phyloP scores from a whole-genome alignment of 345 rosid genomes.

The Arabidopsis arenosa region DNA sequence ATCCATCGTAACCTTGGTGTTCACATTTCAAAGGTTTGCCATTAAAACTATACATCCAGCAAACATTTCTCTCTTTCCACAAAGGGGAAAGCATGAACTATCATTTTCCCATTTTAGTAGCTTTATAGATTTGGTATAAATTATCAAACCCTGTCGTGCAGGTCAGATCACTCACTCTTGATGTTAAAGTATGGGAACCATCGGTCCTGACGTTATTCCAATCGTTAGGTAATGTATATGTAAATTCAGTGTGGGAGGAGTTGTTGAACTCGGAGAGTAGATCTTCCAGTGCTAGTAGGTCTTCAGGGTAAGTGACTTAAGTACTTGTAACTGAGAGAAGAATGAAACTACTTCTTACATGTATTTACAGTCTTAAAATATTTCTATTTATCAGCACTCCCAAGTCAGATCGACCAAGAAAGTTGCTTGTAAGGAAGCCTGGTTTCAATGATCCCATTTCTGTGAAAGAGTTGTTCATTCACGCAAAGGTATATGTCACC shows the following conservation, averaged over 20 bases:
- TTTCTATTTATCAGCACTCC: slow-evolving; percentile 49
- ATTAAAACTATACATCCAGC: slow-evolving; percentile 16
- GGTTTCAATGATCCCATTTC: slow-evolving; percentile 59
- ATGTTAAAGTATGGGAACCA: slow-evolving; percentile 85
- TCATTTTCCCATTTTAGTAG: neutral
- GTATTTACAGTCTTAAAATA: slow-evolving; percentile 37
- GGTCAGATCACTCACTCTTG: slow-evolving; percentile 83
- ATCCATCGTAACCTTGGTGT: slow-evolving; percentile 87
- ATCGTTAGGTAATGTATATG: slow-evolving; percentile 69
- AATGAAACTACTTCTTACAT: slow-evolving; percentile 13
- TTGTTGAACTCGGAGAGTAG: slow-evolving; percentile 52
- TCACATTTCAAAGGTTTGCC: slow-evolving; percentile 74
- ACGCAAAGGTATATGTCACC: slow-evolving; percentile 63
- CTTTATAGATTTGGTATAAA: neutral
- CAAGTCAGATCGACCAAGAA: slow-evolving; percentile 53
- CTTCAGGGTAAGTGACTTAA: slow-evolving; percentile 53
- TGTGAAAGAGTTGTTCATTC: slow-evolving; percentile 77
- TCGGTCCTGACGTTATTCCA: slow-evolving; percentile 76
- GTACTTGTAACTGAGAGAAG: slow-evolving; percentile 24
- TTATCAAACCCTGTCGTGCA: slow-evolving; percentile 43
- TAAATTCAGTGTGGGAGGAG: slow-evolving; percentile 88
- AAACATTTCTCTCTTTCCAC: slow-evolving; percentile 19
- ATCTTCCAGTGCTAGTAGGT: slow-evolving; percentile 45
- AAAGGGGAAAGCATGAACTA: neutral
- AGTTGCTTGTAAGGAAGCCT: slow-evolving; percentile 63